Base-by-base conservation (phyloP, 2,329 filamentous ascomycete species). In the Ascochyta koolunga region DNA sequence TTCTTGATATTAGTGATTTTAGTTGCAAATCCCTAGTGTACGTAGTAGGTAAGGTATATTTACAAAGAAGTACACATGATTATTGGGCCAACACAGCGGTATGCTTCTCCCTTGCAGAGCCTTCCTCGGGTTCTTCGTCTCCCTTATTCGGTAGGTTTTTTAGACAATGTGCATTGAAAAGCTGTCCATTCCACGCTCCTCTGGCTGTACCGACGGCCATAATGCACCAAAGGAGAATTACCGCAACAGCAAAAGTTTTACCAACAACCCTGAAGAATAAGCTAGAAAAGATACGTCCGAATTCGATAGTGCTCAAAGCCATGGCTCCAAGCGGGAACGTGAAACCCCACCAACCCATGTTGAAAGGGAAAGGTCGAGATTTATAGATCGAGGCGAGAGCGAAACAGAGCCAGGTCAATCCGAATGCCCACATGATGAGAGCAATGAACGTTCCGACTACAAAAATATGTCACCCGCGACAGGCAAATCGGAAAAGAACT, bases 301-400 rank as follows among this genome's bases (percentile, higher is more conserved):
- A 74, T 40, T 76, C 70, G 4, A 77, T 76, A 0, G 81, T 83
- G 27, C 72, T 78, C 8, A 80, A 70, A 0, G 83, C 78, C 66
- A 81, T 86, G 0, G 85, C 83, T 2, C 84, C 84, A 2, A 85
- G 62, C 0, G 83, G 84, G 59, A 86, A 86, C 0, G 80, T 83
- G 54, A 86, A 86, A 2, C 81, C 82, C 83, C 82, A 86, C 83
- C 83, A 85, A 13, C 83, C 84, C 72, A 86, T 83, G 62, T 86
- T 86, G 68, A 87, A 86, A 0, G 83, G 82, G 56, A 86, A 83
- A 16, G 67, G 68, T 25, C 69, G 66, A 27, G 69, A 73, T 38
- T 75, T 71, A 22, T 72, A 72, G 50, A 84, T 78, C 15, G 78
- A 79, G 4, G 80, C 78, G 0, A 83, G 60, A 0, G 83, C 83